Evolutionary conservation across 2,329 filamentous ascomycete species (phyloP), one percentile per base, ranked within the genome.

Genomic region (Geosmithia putterillii): DNA sequence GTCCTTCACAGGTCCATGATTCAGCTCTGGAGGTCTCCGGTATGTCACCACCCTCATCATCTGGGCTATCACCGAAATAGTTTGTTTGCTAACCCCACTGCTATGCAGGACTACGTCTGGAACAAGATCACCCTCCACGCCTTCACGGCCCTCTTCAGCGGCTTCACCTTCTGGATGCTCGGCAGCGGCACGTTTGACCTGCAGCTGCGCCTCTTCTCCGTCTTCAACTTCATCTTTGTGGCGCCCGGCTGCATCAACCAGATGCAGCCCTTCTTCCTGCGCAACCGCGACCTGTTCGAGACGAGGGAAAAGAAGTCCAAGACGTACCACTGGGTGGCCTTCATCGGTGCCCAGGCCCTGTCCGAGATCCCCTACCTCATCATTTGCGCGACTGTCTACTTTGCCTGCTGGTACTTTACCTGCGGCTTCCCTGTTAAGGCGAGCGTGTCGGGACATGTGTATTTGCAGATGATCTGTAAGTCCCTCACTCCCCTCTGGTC

Each of bases 191-290:
- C 74, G 41, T 77, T 82, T 19, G 83, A 83, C n/a, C 73, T 87
- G 50, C 81, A 86, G 53, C 83, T 83, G 55, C 75, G 84, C 42
- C 69, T 88, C 56, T 88, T 88, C 58, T 70, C 72, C 40, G 76
- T 86, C 36, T 89, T 89, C 62, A 81, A 87, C 76, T 60, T 87
- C 42, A 72, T 77, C 44, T 89, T 55, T 89, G 89, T 56, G 75
- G 77, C 15, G 75, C 78, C 10, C 62, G 86, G 14, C 74, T 81
- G 0, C 77, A 84, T 49, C 80, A 84, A 0, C 14, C 73, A 80
- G 56, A 81, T 83, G 18, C 86, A 87, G 73, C 84, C 85, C 0
- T 76, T 82, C 43, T 89, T 89, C 51, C 70, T 88, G 49, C 79
- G 78, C 0, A 83, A 87, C 52, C 75, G 85, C 17, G 70, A 79